Base-by-base conservation (phyloP, 768 basidiomycete species). In the Gautieria morchelliformis region DNA sequence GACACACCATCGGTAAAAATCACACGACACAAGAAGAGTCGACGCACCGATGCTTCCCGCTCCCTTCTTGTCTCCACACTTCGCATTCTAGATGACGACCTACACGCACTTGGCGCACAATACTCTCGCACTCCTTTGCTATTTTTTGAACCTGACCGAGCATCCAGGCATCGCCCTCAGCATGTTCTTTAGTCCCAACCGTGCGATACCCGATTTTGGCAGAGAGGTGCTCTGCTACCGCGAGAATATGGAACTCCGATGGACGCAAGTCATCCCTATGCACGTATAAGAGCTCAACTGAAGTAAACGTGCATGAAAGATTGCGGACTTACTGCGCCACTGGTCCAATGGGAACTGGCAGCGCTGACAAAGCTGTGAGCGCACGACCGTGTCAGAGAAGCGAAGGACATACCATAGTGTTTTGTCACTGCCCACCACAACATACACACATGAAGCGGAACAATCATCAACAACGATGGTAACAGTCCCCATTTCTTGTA, bases 141-240 rank as follows among this genome's bases (percentile, higher is more conserved):
- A 94, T 68, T 45, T 74, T 73, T 53, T 83, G 71, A 2, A 86
- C 85, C 63, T 85, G 80, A 47, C 79, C 71, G 20, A 84, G 65
- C 78, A 94, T 83, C 84, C 92, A 97, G 24, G 75, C 71, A 63
- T 96, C 93, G 4, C 87, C 92, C 27, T 82, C 67, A 0, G 89
- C 87, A 71, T 95, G 92, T 67, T 97, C 93, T 33, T 77, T 76
- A 0, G 93, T 93, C 1, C 95, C 95, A 10, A 95, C 89, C 0
- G 89, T 96, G 49, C 95, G 78, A 70, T 84, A 97, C 1, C 93
- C 94, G 47, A 93, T 91, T 5, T 81, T 83, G 66, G 93, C 92
- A 0, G 92, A 90, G 7, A 92, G 78, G 58, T 84, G 69, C 61
- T 78, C 81, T 3, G 83, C 79, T 47, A 82, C 72, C 6, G 72